A percentile compares a stretch with the other conserved stretches of the same genome.
Conservation (phyloP, 2,329 filamentous ascomycete genomes). For the Botrytis cinerea region DNA sequence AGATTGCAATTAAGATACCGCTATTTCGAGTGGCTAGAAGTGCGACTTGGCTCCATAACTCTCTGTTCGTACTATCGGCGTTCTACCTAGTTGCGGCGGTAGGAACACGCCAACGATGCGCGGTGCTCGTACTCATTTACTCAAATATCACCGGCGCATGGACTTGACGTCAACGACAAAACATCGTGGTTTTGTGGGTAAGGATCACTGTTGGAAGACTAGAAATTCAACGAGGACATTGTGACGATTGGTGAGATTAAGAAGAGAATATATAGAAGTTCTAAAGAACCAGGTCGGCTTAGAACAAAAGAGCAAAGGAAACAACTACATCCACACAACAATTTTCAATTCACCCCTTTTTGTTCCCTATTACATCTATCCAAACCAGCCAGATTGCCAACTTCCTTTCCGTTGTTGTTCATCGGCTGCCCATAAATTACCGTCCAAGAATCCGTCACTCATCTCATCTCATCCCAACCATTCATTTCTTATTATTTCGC, state of each 20-base stretch:
- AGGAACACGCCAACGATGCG: not conserved
- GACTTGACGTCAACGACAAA: not conserved
- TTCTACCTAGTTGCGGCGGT: not conserved
- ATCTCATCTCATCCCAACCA: constrained; percentile 8
- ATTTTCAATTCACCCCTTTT: not conserved
- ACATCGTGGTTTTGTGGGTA: not conserved
- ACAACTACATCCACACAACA: not conserved
- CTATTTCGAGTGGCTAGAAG: not conserved
- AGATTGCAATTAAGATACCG: not conserved
- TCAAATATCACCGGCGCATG: not conserved
- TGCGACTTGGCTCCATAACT: constrained; percentile 8
- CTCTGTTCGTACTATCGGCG: constrained; percentile 1
- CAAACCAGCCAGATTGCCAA: constrained; percentile 14
- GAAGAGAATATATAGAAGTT: not conserved
- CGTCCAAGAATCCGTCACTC: not conserved
- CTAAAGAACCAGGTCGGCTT: not conserved
- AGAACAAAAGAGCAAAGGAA: not conserved
- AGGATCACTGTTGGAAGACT: not conserved
- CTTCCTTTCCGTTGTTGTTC: not conserved
- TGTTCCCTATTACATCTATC: not conserved
- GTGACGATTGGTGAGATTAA: not conserved
- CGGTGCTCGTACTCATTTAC: not conserved
- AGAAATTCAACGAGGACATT: not conserved
- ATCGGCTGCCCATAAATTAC: not conserved
- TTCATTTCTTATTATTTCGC: constrained; percentile 10